phyloP scores from a whole-genome alignment of 306 rosid species.

The Styphnolobium japonicum region DNA sequence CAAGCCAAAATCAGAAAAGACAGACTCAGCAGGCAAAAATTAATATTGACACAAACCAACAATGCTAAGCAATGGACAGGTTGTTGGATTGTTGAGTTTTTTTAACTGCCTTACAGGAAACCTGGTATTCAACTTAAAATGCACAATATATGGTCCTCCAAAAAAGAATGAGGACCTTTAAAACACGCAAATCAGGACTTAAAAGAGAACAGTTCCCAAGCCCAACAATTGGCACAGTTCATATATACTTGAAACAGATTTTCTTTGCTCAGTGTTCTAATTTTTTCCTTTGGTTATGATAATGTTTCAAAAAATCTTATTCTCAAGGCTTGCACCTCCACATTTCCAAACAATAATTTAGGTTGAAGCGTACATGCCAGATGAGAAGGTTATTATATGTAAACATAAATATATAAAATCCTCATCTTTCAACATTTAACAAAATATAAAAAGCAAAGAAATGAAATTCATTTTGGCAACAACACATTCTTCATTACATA shows the following conservation, averaged over 20 bases:
- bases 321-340: background rate
- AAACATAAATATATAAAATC: background rate
- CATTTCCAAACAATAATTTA: background rate
- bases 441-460: background rate
- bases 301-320: background rate
- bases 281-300: background rate
- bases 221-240: background rate
- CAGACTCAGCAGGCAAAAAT: background rate
- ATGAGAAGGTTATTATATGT: background rate
- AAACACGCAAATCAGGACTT: too few species aligned
- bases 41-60: constrained; percentile 2
- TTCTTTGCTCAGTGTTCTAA: too few species aligned
- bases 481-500: background rate
- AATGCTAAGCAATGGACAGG: background rate
- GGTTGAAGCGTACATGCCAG: background rate
- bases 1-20: constrained; percentile 20
- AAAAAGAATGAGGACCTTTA: background rate
- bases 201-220: background rate
- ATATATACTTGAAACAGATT: background rate
- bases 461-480: constrained; percentile 2
- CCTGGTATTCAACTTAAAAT: background rate
- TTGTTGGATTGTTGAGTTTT: background rate
- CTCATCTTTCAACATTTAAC: background rate
- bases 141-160: background rate
- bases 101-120: background rate